A percentile compares a stretch with the other conserved stretches of the same genome.
Conservation (phyloP, 2,329 filamentous ascomycete genomes). For the Penicillium freii region DNA sequence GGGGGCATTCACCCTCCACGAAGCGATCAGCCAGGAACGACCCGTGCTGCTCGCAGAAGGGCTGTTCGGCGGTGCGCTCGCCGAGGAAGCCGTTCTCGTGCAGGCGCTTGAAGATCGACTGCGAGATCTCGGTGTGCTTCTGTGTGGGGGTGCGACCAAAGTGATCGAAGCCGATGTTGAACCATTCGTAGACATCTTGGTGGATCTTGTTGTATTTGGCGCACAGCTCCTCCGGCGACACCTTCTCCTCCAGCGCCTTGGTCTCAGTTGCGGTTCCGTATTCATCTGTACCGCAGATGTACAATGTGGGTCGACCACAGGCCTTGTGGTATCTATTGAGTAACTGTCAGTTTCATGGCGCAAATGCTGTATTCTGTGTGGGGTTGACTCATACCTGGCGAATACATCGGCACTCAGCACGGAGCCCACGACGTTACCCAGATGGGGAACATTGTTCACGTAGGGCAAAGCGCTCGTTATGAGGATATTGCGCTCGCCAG, state of each 20-base stretch:
- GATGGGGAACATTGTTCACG: slow-evolving; percentile 74
- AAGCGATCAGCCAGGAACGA: slow-evolving; percentile 77
- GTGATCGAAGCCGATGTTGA: slow-evolving; percentile 89
- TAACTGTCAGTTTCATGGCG: slow-evolving; percentile 15
- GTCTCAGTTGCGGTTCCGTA: slow-evolving; percentile 96
- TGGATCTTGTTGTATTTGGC: slow-evolving; percentile 90
- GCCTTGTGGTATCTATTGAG: slow-evolving; percentile 70
- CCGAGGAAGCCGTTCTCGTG: slow-evolving; percentile 84
- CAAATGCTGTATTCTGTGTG: slow-evolving; percentile 36
- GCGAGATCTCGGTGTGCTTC: slow-evolving; percentile 88
- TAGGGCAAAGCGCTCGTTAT: slow-evolving; percentile 92
- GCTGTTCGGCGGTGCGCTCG: slow-evolving; percentile 82
- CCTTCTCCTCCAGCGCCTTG: slow-evolving; percentile 83
- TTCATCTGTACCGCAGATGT: slow-evolving; percentile 85
- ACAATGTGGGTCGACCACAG: slow-evolving; percentile 75
- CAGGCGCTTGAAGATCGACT: slow-evolving; percentile 85
- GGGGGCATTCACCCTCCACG: slow-evolving; percentile 50
- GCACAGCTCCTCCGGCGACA: slow-evolving; percentile 80
- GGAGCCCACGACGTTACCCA: slow-evolving; percentile 84
- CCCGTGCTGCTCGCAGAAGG: slow-evolving; percentile 70
- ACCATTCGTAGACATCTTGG: slow-evolving; percentile 92
- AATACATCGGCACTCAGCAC: slow-evolving; percentile 89
- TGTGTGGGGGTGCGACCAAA: slow-evolving; percentile 89
- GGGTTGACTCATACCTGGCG: slow-evolving; percentile 46
- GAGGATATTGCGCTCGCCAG: slow-evolving; percentile 80